Conservation (phyloP, 108 stramenopile genomes). For the Chaetoceros muelleri region DNA sequence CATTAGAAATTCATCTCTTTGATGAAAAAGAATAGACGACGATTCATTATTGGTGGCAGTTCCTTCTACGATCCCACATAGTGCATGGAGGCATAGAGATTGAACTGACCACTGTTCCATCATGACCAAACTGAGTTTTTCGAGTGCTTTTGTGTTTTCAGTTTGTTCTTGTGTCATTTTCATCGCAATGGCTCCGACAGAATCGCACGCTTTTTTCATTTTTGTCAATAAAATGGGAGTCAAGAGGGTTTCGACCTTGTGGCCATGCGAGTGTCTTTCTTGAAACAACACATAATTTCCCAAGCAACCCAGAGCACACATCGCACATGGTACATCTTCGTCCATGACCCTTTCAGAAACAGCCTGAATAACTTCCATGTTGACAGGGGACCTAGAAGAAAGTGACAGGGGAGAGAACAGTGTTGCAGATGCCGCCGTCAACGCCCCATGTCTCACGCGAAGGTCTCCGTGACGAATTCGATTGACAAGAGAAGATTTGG, state of each 20-base stretch:
- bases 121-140: neutral
- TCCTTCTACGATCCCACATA: constrained; percentile 29
- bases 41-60: neutral
- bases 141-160: neutral
- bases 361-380: constrained; percentile 38
- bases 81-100: constrained; percentile 15
- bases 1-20: neutral
- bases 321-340: constrained; percentile 50
- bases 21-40: neutral
- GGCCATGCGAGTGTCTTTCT: neutral
- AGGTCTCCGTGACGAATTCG: constrained; percentile 51
- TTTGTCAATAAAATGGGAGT: neutral
- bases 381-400: constrained; percentile 4
- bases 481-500: constrained; percentile 8
- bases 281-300: constrained; percentile 37
- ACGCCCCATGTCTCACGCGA: constrained; percentile 37
- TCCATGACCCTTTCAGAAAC: constrained; percentile 58
- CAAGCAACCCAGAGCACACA: constrained; percentile 52
- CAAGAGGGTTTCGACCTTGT: constrained; percentile 2
- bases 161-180: neutral
- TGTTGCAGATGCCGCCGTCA: constrained; percentile 40
- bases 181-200: neutral
- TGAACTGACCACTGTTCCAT: constrained; percentile 19
- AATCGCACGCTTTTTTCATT: neutral
- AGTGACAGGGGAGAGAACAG: constrained; percentile 20